phyloP scores from a whole-genome alignment of 768 basidiomycete species.

The Boletus patriciae region DNA sequence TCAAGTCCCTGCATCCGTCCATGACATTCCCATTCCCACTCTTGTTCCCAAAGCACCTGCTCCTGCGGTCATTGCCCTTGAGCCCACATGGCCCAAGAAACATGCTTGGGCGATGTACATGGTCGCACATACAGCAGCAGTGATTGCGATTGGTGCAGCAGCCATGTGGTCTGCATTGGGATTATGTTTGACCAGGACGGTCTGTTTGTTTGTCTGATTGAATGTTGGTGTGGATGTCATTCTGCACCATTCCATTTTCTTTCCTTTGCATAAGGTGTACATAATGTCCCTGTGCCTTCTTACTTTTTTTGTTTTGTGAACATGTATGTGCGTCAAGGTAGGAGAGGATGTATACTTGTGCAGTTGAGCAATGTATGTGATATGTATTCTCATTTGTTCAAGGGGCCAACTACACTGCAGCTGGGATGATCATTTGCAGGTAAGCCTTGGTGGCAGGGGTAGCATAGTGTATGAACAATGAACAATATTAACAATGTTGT shows the following conservation, averaged over 20 bases:
- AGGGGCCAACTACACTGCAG: neutral
- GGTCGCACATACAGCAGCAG: conserved; percentile 59
- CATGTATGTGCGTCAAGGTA: neutral
- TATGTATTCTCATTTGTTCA: conserved; percentile 5
- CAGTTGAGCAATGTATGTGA: conserved; percentile 5
- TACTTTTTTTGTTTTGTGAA: neutral
- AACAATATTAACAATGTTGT: conserved; percentile 9
- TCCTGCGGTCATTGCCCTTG: neutral
- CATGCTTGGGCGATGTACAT: conserved; percentile 42
- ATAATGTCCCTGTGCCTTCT: neutral
- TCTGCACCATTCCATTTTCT: neutral
- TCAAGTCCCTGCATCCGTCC: neutral
- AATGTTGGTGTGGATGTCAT: neutral
- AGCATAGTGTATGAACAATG: too few relatives aligned
- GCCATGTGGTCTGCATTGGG: conserved; percentile 74
- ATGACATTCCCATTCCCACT: neutral
- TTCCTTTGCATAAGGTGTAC: neutral
- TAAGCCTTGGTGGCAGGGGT: neutral
- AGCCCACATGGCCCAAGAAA: conserved; percentile 38
- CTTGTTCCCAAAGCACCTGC: neutral
- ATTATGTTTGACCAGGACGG: neutral
- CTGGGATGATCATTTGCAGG: neutral
- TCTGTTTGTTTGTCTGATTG: neutral
- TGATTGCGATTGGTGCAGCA: conserved; percentile 64
- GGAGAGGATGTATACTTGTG: conserved; percentile 5